Evolutionary conservation across 106 monocot species (phyloP).

Genomic region (Dendrobium huoshanense): DNA sequence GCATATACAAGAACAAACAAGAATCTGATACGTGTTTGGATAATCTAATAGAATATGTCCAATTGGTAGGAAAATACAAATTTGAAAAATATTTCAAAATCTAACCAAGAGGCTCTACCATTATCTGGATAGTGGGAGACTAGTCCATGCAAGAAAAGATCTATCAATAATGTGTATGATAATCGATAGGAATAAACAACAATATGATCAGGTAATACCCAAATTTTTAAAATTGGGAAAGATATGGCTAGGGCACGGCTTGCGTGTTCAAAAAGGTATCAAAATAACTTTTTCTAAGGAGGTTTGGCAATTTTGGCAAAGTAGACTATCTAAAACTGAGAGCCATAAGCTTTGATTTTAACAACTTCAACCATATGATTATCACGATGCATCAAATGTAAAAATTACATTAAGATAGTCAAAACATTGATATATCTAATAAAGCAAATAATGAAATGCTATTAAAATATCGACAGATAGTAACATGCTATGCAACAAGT

Average conservation of each 20-base stretch:
- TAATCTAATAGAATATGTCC: not conserved
- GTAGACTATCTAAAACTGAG: not conserved
- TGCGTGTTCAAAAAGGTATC: not conserved
- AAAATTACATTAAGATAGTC: not conserved
- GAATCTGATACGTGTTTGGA: not conserved
- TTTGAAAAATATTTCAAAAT: not conserved
- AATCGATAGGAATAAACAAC: not conserved
- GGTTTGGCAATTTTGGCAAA: not conserved
- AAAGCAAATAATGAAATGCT: no score
- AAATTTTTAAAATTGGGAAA: not conserved
- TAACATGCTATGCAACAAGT: no score
- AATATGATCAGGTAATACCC: not conserved
- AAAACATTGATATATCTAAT: not conserved
- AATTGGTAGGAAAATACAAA: not conserved
- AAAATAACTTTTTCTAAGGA: not conserved
- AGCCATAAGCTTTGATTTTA: not conserved
- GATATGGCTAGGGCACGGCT: not conserved
- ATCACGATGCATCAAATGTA: not conserved
- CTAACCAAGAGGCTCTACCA: not conserved
- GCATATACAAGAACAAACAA: constrained; percentile 15
- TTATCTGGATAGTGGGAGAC: not conserved
- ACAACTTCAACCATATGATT: not conserved
- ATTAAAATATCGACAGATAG: no score
- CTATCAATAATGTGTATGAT: not conserved
- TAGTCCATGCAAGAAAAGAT: not conserved